Base-by-base conservation (phyloP, 306 rosid species). In the Geum urbanum region DNA sequence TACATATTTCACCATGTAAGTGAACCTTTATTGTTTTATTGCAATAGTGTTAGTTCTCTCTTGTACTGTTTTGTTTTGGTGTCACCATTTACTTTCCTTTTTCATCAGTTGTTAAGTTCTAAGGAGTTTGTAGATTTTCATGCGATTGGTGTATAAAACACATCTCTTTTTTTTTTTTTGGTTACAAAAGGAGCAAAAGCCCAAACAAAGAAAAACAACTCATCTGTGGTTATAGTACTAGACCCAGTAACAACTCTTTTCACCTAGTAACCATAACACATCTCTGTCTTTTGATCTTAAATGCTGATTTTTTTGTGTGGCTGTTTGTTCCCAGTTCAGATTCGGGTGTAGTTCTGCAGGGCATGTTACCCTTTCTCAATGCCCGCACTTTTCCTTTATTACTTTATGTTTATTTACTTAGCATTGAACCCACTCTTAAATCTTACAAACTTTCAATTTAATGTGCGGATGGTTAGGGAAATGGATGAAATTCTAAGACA, bases 1-100 rank as follows among this genome's bases (percentile, higher is more conserved):
- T 92, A 92, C 90, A 90, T 92, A 84, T 92, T 92, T 80, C 98
- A 92, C 78, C 98, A 92, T 67, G 98, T 92, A 88, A 86, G 98
- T 82, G 54, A 50, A 71, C 62, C 24, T 37, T 71, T 61, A 60
- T 39, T 51, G 19, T 22, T 32, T 32, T 16, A 22, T 41, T 48
- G 55, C 40, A 55, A 70, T 45, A 43, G 54, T n/a, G 45, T 52
- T 67, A n/a, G 56, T 62, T 49, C 59, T 41, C 60, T 18, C 46
- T 11, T 3, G 35, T 32, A 35, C 9, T 50, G 7, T 72, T 72
- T 32, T 4, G 22, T 51, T 72, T 45, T 0, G 20, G 61, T 11
- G 37, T 52, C 49, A 52, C 20, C 37, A 9, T 66, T 58, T 10
- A 35, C 12, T 35, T 37, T 51, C 18, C 49, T 6, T 66, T 10